Conservation (phyloP, 805 yeast species). For the Grigorovia yakushimaensis region DNA sequence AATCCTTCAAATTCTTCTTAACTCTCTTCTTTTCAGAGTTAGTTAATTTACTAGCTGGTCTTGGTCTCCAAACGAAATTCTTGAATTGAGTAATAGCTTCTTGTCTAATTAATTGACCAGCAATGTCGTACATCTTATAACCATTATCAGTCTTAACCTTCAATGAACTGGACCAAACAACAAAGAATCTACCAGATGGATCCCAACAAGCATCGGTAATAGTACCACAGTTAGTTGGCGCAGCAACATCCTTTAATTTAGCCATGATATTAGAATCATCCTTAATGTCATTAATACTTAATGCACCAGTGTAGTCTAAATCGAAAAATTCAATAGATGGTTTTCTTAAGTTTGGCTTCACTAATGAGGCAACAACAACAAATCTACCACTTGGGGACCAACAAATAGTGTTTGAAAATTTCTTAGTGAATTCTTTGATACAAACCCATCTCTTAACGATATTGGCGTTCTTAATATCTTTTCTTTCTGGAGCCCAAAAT, state of each 20-base stretch:
- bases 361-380: constrained; percentile 44
- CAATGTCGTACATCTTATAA: constrained; percentile 74
- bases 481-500: constrained; percentile 72
- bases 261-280: constrained; percentile 42
- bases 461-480: constrained; percentile 27
- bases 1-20: constrained; percentile 78
- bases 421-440: constrained; percentile 49
- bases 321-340: constrained; percentile 83
- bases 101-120: constrained; percentile 67
- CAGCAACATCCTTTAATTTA: constrained; percentile 50
- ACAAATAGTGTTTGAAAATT: constrained; percentile 58
- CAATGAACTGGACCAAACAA: constrained; percentile 83
- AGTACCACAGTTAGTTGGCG: constrained; percentile 54
- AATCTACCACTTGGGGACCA: constrained; percentile 96
- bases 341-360: constrained; percentile 35
- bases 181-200: constrained; percentile 85
- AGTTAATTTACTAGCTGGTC: constrained; percentile 72
- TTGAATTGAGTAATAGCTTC: constrained; percentile 75
- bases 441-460: constrained; percentile 46
- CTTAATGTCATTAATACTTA: constrained; percentile 24
- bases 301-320: constrained; percentile 68
- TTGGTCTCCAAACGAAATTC: constrained; percentile 93
- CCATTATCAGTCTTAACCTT: constrained; percentile 83
- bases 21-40: constrained; percentile 81
- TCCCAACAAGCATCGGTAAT: constrained; percentile 88